Conservation (phyloP, 208 protist species). For the Trypanosoma cruzi region DNA sequence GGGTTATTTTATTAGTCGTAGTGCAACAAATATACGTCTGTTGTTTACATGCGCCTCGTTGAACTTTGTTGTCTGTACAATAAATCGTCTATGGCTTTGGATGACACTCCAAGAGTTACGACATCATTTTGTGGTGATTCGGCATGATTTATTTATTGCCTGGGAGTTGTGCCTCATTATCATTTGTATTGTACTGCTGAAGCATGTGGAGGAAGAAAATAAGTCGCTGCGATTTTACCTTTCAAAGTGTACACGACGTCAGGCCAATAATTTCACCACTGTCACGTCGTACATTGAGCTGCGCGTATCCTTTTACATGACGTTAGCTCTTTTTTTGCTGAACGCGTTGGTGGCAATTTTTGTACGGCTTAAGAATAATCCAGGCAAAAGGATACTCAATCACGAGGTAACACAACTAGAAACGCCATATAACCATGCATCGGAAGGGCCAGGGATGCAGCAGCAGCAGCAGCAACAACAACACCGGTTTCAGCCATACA, state of each 20-base stretch:
- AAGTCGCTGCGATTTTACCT: constrained; percentile 67
- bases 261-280: constrained; percentile 31
- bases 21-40: constrained; percentile 68
- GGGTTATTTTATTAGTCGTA: constrained; percentile 69
- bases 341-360: constrained; percentile 53
- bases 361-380: constrained; percentile 62
- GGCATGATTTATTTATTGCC: constrained; percentile 78
- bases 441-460: too few species aligned
- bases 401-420: background rate
- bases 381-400: constrained; percentile 37
- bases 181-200: constrained; percentile 50
- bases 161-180: constrained; percentile 76
- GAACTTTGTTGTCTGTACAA: constrained; percentile 43
- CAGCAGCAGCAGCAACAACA: constrained; percentile 50
- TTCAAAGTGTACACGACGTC: constrained; percentile 26
- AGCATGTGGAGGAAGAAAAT: constrained; percentile 50
- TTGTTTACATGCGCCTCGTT: constrained; percentile 55
- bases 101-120: constrained; percentile 72
- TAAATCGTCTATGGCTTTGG: constrained; percentile 75
- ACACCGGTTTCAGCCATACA: too few species aligned
- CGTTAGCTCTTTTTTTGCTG: constrained; percentile 39
- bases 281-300: constrained; percentile 66
- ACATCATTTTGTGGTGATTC: constrained; percentile 84
- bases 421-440: background rate
- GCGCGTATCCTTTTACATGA: constrained; percentile 64